A percentile compares a stretch with the other conserved stretches of the same genome.
Conservation (phyloP, 2,329 filamentous ascomycete genomes). For the Fragosphaeria purpurea region DNA sequence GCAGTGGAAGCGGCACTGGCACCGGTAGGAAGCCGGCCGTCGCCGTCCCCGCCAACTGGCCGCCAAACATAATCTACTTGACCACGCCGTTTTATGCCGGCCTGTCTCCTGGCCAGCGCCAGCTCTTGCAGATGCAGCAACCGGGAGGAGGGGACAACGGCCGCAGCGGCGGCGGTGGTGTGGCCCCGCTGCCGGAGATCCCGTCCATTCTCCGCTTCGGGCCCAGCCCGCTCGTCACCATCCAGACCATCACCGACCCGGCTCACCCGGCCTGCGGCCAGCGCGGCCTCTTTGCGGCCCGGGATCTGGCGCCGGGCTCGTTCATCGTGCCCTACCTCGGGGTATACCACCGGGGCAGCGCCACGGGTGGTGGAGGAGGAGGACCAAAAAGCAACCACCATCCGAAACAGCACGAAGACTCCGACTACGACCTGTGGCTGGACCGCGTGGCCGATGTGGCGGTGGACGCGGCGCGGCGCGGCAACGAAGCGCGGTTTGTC, state of each 20-base stretch:
- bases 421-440: slow-evolving; percentile 57
- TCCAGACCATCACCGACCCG: slow-evolving; percentile 39
- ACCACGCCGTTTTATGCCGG: slow-evolving; percentile 37
- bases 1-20: neutral
- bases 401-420: slow-evolving; percentile 24
- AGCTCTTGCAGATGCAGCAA: slow-evolving; percentile 25
- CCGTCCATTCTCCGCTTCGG: slow-evolving; percentile 20
- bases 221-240: slow-evolving; percentile 41
- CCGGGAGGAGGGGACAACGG: neutral
- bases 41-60: slow-evolving; percentile 47
- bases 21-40: neutral
- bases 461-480: slow-evolving; percentile 46
- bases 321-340: slow-evolving; percentile 56
- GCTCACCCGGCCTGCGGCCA: slow-evolving; percentile 50
- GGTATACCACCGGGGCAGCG: slow-evolving; percentile 37
- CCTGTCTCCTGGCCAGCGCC: slow-evolving; percentile 32
- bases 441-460: slow-evolving; percentile 46
- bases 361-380: slow-evolving; percentile 16
- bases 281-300: slow-evolving; percentile 49
- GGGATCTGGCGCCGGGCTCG: slow-evolving; percentile 39
- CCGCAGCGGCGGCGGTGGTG: neutral
- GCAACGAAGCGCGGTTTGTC: slow-evolving; percentile 57
- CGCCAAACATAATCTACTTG: slow-evolving; percentile 41
- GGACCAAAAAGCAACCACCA: slow-evolving; percentile 19
- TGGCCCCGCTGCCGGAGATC: slow-evolving; percentile 5